Evolutionary conservation across 768 basidiomycete genomes (phyloP), one percentile per base, ranked within the genome.

Genomic region (Flagelloscypha sp.): DNA sequence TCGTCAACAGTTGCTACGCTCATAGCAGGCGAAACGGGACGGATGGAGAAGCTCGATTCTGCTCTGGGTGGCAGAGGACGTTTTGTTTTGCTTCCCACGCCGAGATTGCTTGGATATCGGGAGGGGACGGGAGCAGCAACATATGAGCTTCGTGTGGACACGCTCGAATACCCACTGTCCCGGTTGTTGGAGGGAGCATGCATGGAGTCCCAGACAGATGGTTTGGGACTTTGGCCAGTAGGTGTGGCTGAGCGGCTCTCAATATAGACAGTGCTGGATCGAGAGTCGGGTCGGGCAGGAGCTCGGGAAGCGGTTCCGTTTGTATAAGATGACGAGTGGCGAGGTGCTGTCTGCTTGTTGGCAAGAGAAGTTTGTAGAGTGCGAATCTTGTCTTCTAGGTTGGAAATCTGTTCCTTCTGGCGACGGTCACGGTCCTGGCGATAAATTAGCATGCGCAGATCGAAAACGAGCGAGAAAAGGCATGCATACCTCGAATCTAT

Each of bases 191-290:
- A 46, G 3, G 70, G 72, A 18, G 72, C 72, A 29, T 74, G 74
- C 44, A 74, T 85, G 1, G 86, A 88, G 48, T 85, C 78, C 71
- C 79, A 76, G 9, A 86, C 80, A 2, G 79, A 79, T n/a, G 54
- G 48, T 34, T 61, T 59, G 10, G 59, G 57, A 20, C 53, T 27
- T 34, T 58, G 63, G 23, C 61, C 62, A 36, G 64, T 69, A 6
- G 79, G 74, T 8, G 76, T 74, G 7, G 56, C 62, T 24, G 71
- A 62, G 12, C 75, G 73, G 33, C 66, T 64, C 12, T 59, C 61
- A 24, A 56, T 61, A 47, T 76, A 76, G 28, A 73, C 50, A 0
- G 76, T 79, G 56, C 82, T 85, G 5, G 77, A 62, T 7, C 84
- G 76, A 8, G 84, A 87, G 51, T 82, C 78, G n/a, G 84, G 79